These are phyloP conservation scores for Gamsiella multidivaricata DNA, from an alignment of 192 early-diverging fungal species.

Conservation along the genomic window DNA sequence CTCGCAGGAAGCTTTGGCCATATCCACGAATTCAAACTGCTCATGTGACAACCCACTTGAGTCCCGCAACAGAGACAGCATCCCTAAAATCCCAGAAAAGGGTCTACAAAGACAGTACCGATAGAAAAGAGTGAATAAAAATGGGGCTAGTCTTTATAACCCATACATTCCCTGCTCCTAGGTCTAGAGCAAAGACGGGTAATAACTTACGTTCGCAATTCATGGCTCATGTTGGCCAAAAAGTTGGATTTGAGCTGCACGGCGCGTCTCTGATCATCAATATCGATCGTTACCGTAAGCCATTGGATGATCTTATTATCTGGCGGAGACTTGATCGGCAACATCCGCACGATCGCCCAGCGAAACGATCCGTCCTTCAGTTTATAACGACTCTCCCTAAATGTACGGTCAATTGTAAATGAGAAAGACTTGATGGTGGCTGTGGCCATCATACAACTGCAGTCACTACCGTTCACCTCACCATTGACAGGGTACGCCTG, in stretches of 20 bases:
- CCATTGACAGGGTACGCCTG: conserved; percentile 48
- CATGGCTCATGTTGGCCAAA: conserved; percentile 83
- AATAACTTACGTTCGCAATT: conserved; percentile 73
- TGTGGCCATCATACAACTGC: no score
- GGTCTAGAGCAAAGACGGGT: no score
- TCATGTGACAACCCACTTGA: conserved; percentile 53
- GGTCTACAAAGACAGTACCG: conserved; percentile 10
- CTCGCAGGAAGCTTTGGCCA: conserved; percentile 62
- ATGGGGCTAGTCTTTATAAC: background rate
- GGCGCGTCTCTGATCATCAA: conserved; percentile 53
- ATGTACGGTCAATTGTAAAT: background rate
- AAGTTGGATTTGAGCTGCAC: conserved; percentile 68
- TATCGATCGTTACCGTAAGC: conserved; percentile 51
- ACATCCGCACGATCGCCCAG: conserved; percentile 44
- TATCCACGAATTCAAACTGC: conserved; percentile 62
- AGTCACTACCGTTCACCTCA: background rate
- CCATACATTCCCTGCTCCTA: background rate
- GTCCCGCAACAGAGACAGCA: conserved; percentile 59
- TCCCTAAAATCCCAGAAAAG: conserved; percentile 63
- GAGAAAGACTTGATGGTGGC: no score
- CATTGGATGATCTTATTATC: conserved; percentile 46
- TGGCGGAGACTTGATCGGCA: conserved; percentile 33
- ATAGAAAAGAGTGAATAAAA: background rate
- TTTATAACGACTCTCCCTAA: conserved; percentile 50
- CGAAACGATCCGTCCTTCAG: conserved; percentile 37